Evolutionary conservation across 73 alveolate species (phyloP).

Genomic region (Paramecium pentaurelia): DNA sequence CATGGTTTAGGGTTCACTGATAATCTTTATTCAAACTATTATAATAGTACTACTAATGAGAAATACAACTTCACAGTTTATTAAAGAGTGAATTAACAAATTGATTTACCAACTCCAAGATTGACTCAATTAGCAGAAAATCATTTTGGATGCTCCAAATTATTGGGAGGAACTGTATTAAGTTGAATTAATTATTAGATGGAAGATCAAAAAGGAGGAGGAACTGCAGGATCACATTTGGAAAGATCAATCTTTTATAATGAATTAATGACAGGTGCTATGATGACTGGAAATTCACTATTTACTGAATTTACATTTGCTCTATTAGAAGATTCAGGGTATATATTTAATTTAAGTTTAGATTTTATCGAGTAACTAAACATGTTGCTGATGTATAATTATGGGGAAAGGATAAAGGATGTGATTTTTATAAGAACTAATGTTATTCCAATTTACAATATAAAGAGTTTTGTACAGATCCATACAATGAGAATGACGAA

Average conservation of each 20-base stretch:
- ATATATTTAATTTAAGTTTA: background rate
- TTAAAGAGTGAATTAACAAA: background rate
- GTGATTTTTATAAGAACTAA: background rate
- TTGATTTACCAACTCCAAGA: slow-evolving; percentile 24
- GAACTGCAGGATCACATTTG: background rate
- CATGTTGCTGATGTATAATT: background rate
- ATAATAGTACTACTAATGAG: background rate
- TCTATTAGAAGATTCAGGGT: slow-evolving; percentile 38
- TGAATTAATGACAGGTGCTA: slow-evolving; percentile 38
- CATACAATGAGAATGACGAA: background rate
- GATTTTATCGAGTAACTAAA: background rate
- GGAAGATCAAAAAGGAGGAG: slow-evolving; percentile 9
- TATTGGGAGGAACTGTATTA: background rate
- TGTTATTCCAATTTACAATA: background rate
- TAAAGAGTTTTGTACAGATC: background rate
- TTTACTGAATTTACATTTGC: background rate
- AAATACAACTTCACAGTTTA: background rate
- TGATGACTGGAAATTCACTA: background rate
- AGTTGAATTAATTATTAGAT: background rate
- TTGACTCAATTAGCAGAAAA: background rate
- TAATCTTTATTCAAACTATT: background rate
- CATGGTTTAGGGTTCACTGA: background rate
- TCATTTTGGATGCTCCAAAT: background rate
- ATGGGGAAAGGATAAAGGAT: slow-evolving; percentile 40
- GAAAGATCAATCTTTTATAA: slow-evolving; percentile 46